Conservation (phyloP, 257 asterid genomes). For the Rauvolfia tetraphylla region DNA sequence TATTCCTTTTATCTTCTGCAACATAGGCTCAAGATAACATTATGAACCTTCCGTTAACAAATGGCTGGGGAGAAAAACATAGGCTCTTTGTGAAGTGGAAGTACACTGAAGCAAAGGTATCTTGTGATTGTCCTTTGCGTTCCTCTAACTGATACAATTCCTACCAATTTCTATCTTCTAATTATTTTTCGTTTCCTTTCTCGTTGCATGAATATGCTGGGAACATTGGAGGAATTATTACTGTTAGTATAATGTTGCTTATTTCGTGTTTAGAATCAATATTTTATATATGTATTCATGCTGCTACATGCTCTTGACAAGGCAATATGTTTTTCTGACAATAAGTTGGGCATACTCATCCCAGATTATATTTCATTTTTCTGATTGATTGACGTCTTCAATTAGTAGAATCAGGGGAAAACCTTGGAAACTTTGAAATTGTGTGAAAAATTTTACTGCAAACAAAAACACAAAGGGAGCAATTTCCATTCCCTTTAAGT, state of each 20-base stretch:
- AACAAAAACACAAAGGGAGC: neutral
- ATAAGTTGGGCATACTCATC: neutral
- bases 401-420: neutral
- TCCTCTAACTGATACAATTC: neutral
- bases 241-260: neutral
- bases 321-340: neutral
- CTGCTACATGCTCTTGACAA: neutral
- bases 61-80: slow-evolving; percentile 99
- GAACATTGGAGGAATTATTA: neutral
- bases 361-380: neutral
- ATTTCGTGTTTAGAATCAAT: neutral
- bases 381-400: neutral
- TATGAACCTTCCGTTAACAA: slow-evolving; percentile 74
- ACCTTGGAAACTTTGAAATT: neutral
- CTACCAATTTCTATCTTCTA: neutral
- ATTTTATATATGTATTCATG: neutral
- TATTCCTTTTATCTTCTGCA: slow-evolving; percentile 10
- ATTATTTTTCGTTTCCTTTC: neutral
- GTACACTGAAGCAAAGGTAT: slow-evolving; percentile 85
- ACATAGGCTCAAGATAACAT: slow-evolving; percentile 90
- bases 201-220: neutral
- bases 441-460: neutral
- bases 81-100: slow-evolving; percentile 88
- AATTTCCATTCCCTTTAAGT: too few species aligned
- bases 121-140: slow-evolving; percentile 11